phyloP scores from a whole-genome alignment of 352 stramenopile species.

The Thraustochytrium sp. region DNA sequence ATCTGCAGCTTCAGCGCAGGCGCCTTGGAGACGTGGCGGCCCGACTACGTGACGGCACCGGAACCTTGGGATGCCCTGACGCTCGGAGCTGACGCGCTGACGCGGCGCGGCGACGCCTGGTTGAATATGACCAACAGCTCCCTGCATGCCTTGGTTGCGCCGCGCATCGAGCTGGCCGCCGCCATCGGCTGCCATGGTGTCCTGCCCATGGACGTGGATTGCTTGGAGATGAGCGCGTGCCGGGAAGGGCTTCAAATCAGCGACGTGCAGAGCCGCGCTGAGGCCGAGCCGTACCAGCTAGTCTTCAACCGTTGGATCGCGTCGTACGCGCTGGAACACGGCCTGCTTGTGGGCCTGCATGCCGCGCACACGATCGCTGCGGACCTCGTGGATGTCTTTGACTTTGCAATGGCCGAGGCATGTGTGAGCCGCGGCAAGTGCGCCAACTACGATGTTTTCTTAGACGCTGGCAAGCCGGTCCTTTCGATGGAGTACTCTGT shows the following conservation, averaged over 20 bases:
- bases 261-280: background rate
- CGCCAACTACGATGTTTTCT: constrained; percentile 53
- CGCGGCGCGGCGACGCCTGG: background rate
- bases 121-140: background rate
- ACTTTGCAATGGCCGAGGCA: constrained; percentile 62
- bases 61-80: constrained; percentile 44
- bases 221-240: background rate
- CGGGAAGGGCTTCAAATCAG: background rate
- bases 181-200: background rate
- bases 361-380: background rate
- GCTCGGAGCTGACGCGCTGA: background rate
- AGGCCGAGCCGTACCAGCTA: background rate
- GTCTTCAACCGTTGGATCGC: background rate
- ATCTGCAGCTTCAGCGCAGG: constrained; percentile 62
- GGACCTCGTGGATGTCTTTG: constrained; percentile 54
- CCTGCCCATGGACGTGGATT: background rate
- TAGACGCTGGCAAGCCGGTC: constrained; percentile 57
- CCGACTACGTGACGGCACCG: constrained; percentile 50
- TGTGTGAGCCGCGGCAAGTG: constrained; percentile 58
- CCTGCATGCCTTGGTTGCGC: background rate
- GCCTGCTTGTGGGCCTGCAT: background rate
- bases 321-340: background rate
- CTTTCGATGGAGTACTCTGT: constrained; percentile 59
- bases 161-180: background rate
- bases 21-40: constrained; percentile 58